A percentile compares a stretch with the other conserved stretches of the same genome.
Conservation (phyloP, 371 early-diverging fungal species). For the Dichotomocladium elegans region DNA sequence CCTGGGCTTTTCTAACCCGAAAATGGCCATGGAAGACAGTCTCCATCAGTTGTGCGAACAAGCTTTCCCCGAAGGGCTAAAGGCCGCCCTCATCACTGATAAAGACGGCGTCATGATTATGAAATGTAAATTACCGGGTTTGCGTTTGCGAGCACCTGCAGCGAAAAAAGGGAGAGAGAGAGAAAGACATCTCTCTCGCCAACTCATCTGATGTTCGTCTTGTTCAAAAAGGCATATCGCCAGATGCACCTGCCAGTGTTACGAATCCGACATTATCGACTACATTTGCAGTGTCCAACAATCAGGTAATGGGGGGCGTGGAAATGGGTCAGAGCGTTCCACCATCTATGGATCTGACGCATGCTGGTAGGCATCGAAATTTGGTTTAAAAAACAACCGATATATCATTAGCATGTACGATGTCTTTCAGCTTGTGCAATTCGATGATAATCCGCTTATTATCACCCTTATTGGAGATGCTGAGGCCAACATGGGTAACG, state of each 20-base stretch:
- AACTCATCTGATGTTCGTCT: neutral
- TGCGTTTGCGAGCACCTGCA: too few species aligned
- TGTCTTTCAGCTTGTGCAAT: conserved; percentile 58
- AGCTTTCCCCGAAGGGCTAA: conserved; percentile 43
- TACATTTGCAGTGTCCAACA: conserved; percentile 40
- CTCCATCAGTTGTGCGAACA: conserved; percentile 24
- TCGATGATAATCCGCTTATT: conserved; percentile 54
- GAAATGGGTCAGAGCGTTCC: neutral
- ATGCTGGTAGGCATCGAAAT: conserved; percentile 52
- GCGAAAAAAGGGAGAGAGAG: too few species aligned
- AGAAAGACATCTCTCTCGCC: neutral
- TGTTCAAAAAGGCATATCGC: conserved; percentile 18
- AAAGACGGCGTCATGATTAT: conserved; percentile 60
- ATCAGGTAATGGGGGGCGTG: too few species aligned
- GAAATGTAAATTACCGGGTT: conserved; percentile 54
- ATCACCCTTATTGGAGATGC: conserved; percentile 56
- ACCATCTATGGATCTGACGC: neutral
- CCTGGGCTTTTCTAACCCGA: neutral
- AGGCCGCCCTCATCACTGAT: conserved; percentile 58
- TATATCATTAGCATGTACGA: conserved; percentile 57
- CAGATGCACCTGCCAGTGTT: conserved; percentile 26
- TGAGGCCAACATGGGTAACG: conserved; percentile 59
- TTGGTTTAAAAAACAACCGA: conserved; percentile 59
- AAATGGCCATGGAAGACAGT: conserved; percentile 21
- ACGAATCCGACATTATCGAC: conserved; percentile 30